These are phyloP conservation scores for Kappamyces sp. DNA, from an alignment of 192 early-diverging fungal species.

Conservation along the genomic window DNA sequence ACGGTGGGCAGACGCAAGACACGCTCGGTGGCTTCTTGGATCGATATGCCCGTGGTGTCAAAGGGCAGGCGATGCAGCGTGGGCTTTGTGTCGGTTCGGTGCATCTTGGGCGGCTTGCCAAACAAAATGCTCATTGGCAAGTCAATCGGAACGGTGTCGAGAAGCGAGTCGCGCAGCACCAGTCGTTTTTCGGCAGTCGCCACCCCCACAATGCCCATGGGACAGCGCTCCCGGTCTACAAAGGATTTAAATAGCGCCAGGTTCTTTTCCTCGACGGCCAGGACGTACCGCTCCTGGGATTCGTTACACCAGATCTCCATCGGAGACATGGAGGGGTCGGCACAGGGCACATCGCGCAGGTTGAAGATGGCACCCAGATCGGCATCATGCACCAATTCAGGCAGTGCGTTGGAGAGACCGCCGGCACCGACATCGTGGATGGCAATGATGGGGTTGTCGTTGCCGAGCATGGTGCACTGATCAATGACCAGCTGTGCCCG, in stretches of 20 bases:
- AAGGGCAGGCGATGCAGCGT: slow-evolving; percentile 43
- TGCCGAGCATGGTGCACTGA: slow-evolving; percentile 76
- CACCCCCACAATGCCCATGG: slow-evolving; percentile 82
- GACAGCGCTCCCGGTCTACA: slow-evolving; percentile 86
- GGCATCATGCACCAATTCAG: slow-evolving; percentile 96
- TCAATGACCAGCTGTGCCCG: slow-evolving; percentile 97
- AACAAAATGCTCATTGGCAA: slow-evolving; percentile 94
- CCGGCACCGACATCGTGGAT: slow-evolving; percentile 99
- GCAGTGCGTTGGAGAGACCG: slow-evolving; percentile 94
- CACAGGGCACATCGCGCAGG: slow-evolving; percentile 83
- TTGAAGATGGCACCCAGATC: slow-evolving; percentile 86
- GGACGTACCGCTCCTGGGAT: slow-evolving; percentile 97
- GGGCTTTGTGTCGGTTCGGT: slow-evolving; percentile 62
- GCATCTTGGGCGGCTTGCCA: slow-evolving; percentile 95
- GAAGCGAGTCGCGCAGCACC: slow-evolving; percentile 70
- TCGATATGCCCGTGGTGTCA: slow-evolving; percentile 30
- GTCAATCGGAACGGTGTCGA: slow-evolving; percentile 73
- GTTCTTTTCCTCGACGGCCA: slow-evolving; percentile 71
- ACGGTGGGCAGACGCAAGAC: slow-evolving; percentile 84
- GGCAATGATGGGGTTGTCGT: slow-evolving; percentile 79
- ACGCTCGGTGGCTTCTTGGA: slow-evolving; percentile 64
- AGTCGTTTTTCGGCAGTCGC: slow-evolving; percentile 79
- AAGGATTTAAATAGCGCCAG: slow-evolving; percentile 67
- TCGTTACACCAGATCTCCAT: slow-evolving; percentile 99
- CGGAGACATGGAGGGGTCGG: slow-evolving; percentile 91